phyloP scores from a whole-genome alignment of 768 basidiomycete genomes.

The Podaxis sp. region DNA sequence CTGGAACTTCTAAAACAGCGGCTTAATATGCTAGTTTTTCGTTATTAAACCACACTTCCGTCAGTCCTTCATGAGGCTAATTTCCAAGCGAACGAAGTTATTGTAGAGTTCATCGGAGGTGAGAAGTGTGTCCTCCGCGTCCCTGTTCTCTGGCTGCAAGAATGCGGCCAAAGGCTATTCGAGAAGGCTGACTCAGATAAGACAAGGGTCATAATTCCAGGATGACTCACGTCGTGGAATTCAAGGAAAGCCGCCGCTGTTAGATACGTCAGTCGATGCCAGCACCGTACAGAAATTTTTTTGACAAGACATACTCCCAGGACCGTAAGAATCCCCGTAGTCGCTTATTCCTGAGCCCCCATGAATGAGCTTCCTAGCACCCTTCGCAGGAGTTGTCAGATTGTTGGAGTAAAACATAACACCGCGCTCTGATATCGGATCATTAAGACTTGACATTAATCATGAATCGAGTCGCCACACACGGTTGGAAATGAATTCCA shows the following conservation, averaged over 20 bases:
- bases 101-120: constrained; percentile 71
- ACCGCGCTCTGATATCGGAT: constrained; percentile 49
- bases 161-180: constrained; percentile 59
- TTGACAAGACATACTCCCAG: constrained; percentile 41
- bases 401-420: constrained; percentile 74
- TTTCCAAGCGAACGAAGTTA: constrained; percentile 45
- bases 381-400: constrained; percentile 39
- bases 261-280: not conserved
- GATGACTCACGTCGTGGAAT: constrained; percentile 52
- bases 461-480: constrained; percentile 20
- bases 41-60: not conserved
- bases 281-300: not conserved
- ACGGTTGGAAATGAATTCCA: constrained; percentile 72
- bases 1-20: not conserved
- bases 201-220: constrained; percentile 3
- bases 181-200: not conserved
- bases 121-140: constrained; percentile 60
- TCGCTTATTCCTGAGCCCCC: constrained; percentile 61
- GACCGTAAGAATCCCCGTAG: constrained; percentile 53
- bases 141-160: constrained; percentile 50
- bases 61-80: not conserved
- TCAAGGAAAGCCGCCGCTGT: constrained; percentile 63
- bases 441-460: not conserved
- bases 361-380: constrained; percentile 68
- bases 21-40: not conserved